Evolutionary conservation across 1,139 yeast genomes (phyloP).

Genomic region (Blastobotrys proliferans): DNA sequence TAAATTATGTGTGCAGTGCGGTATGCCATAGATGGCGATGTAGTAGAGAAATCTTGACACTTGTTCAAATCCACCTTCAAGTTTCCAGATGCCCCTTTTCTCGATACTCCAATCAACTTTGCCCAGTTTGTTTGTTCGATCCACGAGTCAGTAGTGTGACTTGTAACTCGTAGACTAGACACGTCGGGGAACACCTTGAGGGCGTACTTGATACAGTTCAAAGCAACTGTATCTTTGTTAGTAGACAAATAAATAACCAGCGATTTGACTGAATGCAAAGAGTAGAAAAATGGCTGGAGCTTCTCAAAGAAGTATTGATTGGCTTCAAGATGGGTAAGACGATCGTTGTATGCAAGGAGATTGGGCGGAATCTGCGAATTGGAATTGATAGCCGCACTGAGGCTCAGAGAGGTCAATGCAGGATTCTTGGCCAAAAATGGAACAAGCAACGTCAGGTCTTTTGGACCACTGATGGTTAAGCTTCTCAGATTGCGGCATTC

Average conservation of each 20-base stretch:
- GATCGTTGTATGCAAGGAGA: slow-evolving; percentile 4
- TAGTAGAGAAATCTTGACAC: slow-evolving; percentile 1
- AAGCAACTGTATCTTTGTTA: slow-evolving; percentile 8
- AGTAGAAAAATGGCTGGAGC: slow-evolving; percentile 4
- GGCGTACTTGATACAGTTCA: slow-evolving; percentile 9
- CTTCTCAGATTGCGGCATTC: neutral
- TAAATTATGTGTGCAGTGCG: neutral
- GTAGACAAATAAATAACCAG: slow-evolving; percentile 8
- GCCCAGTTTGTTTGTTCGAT: slow-evolving; percentile 12
- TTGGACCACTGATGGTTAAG: neutral
- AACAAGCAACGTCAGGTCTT: neutral
- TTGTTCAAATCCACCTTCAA: slow-evolving; percentile 5
- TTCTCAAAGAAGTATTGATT: slow-evolving; percentile 9
- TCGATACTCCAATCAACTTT: slow-evolving; percentile 6
- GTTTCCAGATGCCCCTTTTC: neutral
- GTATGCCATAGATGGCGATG: neutral
- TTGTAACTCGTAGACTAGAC: slow-evolving; percentile 4
- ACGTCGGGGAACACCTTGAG: slow-evolving; percentile 7
- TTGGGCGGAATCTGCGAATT: slow-evolving; percentile 5
- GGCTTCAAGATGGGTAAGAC: slow-evolving; percentile 4
- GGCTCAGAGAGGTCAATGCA: neutral
- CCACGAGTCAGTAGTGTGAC: slow-evolving; percentile 11
- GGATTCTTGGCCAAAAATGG: slow-evolving; percentile 7
- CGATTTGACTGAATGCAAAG: neutral
- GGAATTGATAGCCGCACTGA: slow-evolving; percentile 4